phyloP scores from a whole-genome alignment of 768 basidiomycete genomes.

The Lentinula boryana region DNA sequence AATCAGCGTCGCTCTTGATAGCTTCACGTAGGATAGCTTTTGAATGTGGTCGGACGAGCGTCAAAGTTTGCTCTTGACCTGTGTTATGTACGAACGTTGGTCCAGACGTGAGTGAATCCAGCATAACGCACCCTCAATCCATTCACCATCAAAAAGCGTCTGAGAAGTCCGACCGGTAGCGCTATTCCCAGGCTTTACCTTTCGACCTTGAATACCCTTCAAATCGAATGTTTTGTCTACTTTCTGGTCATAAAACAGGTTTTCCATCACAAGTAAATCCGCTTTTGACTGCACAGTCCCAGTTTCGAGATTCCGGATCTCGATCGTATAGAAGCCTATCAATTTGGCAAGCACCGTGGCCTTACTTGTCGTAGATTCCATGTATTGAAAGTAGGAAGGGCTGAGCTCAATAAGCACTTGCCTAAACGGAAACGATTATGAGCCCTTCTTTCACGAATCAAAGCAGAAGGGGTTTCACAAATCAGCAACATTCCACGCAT shows the following conservation, averaged over 20 bases:
- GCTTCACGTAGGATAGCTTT: slow-evolving; percentile 68
- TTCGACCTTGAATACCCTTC: slow-evolving; percentile 78
- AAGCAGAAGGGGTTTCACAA: slow-evolving; percentile 41
- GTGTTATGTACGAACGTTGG: not conserved
- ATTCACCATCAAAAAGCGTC: slow-evolving; percentile 78
- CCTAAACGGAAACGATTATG: slow-evolving; percentile 25
- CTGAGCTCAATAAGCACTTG: slow-evolving; percentile 75
- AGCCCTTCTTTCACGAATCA: not conserved
- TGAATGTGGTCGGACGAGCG: slow-evolving; percentile 66
- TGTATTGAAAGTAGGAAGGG: slow-evolving; percentile 75
- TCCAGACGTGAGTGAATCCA: not conserved
- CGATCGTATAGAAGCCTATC: slow-evolving; percentile 76
- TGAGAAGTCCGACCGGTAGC: slow-evolving; percentile 31
- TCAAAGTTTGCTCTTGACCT: slow-evolving; percentile 63
- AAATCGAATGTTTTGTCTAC: slow-evolving; percentile 71
- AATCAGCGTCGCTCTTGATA: slow-evolving; percentile 65
- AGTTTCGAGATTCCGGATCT: slow-evolving; percentile 67
- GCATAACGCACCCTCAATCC: slow-evolving; percentile 60
- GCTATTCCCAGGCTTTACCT: slow-evolving; percentile 45
- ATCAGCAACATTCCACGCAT: slow-evolving; percentile 85
- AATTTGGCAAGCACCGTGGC: slow-evolving; percentile 74
- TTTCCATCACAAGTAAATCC: slow-evolving; percentile 83
- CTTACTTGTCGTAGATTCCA: slow-evolving; percentile 61
- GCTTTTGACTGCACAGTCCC: slow-evolving; percentile 59
- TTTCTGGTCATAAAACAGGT: slow-evolving; percentile 68